A percentile compares a stretch with the other conserved stretches of the same genome.
These are phyloP conservation scores for Bonnemaisonia californica DNA, from an alignment of 31 red algal species.

Conservation along the genomic window DNA sequence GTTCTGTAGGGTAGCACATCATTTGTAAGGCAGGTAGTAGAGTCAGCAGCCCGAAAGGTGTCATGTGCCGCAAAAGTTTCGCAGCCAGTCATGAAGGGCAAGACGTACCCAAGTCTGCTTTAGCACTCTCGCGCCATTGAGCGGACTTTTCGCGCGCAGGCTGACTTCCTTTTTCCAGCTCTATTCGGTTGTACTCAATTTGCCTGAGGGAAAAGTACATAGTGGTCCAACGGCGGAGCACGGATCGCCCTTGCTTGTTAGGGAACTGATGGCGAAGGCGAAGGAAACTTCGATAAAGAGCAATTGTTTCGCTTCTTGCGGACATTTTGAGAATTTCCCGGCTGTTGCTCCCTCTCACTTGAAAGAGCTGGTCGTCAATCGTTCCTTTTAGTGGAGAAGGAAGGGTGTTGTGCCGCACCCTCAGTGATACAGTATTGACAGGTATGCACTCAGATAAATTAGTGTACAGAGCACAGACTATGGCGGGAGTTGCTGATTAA, in stretches of 20 bases:
- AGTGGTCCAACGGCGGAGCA: constrained; percentile 44
- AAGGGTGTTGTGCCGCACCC: too few relatives aligned
- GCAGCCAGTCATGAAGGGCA: neutral
- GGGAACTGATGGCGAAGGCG: constrained; percentile 57
- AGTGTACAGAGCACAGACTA: too few relatives aligned
- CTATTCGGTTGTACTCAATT: constrained; percentile 36
- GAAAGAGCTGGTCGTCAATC: too few relatives aligned
- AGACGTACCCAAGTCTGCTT: constrained; percentile 45
- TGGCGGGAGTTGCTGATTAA: too few relatives aligned
- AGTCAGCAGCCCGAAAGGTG: too few relatives aligned
- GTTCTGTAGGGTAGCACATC: neutral
- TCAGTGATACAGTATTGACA: too few relatives aligned
- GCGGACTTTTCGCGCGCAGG: constrained; percentile 17
- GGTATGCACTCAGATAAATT: too few relatives aligned
- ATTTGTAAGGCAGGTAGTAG: too few relatives aligned
- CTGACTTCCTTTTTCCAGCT: neutral
- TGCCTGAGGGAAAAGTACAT: constrained; percentile 53
- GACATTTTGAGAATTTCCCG: neutral
- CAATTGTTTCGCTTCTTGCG: constrained; percentile 25
- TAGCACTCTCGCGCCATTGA: constrained; percentile 40
- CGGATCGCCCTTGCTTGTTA: constrained; percentile 67
- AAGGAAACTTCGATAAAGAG: constrained; percentile 42
- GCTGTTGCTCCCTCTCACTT: too few relatives aligned
- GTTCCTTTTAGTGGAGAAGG: too few relatives aligned
- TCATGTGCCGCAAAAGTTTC: too few relatives aligned